Percentiles rank a stretch among this genome's conserved stretches.
phyloP scores from a whole-genome alignment of 169 alveolate genomes.

The Cyclospora cayetanensis region DNA sequence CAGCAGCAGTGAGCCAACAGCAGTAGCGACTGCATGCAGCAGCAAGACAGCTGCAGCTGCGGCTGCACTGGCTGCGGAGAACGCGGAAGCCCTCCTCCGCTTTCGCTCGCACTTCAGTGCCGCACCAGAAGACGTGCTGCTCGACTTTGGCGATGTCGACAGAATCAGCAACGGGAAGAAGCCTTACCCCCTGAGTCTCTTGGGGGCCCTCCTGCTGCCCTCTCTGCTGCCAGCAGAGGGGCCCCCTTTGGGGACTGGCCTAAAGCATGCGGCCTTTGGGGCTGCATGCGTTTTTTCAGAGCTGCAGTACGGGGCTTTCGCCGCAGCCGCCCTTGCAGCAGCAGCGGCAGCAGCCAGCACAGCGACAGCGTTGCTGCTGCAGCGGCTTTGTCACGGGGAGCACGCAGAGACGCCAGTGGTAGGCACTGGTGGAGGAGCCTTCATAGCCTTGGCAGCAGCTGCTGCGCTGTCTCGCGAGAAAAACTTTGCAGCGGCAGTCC shows the following conservation, averaged over 20 bases:
- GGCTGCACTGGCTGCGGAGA: neutral
- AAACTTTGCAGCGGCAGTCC: neutral
- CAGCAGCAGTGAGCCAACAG: neutral
- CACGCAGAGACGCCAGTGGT: neutral
- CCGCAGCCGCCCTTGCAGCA: neutral
- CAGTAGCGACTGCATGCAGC: neutral
- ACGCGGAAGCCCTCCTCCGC: neutral
- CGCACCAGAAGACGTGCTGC: neutral
- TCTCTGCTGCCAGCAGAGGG: neutral
- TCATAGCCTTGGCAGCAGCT: neutral
- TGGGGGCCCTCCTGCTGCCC: neutral
- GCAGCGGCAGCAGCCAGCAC: neutral
- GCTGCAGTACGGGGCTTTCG: neutral
- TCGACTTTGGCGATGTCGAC: neutral
- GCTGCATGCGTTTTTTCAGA: neutral
- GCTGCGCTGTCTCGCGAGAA: neutral
- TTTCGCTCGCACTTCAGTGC: neutral
- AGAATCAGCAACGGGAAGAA: neutral
- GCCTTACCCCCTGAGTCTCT: neutral
- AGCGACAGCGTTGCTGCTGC: neutral
- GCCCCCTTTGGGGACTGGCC: neutral
- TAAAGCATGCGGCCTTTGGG: neutral
- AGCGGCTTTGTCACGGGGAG: too few species aligned
- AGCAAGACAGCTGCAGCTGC: neutral
- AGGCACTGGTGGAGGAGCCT: neutral